A percentile compares a stretch with the other conserved stretches of the same genome.
These are phyloP conservation scores for Meyerozyma smithsonii DNA, from an alignment of 1,139 yeast species.

Conservation along the genomic window DNA sequence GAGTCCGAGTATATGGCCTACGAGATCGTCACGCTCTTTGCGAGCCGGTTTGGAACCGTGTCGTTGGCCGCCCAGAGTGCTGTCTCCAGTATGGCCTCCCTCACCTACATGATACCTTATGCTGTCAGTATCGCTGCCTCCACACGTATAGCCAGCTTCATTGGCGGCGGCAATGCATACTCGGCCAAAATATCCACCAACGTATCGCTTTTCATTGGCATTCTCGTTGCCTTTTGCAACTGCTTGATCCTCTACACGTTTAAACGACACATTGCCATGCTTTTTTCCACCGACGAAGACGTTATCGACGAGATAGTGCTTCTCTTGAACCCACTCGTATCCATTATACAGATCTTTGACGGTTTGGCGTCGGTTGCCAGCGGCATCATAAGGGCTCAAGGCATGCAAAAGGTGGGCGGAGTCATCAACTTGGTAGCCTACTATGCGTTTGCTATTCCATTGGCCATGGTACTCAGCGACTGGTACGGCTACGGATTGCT, in stretches of 20 bases:
- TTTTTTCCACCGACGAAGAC: constrained; percentile 67
- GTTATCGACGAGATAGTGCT: constrained; percentile 47
- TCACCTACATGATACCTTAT: constrained; percentile 83
- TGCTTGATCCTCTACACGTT: constrained; percentile 49
- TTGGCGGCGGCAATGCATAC: constrained; percentile 69
- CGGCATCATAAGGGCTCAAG: constrained; percentile 83
- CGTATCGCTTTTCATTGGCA: constrained; percentile 58
- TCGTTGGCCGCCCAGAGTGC: constrained; percentile 89
- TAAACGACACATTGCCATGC: constrained; percentile 51
- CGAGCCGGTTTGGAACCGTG: constrained; percentile 76
- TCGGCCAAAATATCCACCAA: constrained; percentile 62
- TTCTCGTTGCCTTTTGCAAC: constrained; percentile 54
- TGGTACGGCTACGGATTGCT: constrained; percentile 44
- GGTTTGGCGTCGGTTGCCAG: constrained; percentile 80
- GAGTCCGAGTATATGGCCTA: constrained; percentile 73
- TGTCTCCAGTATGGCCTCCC: constrained; percentile 72
- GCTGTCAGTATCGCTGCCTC: constrained; percentile 85
- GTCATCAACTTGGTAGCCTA: constrained; percentile 70
- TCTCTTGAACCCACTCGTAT: constrained; percentile 64
- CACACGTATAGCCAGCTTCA: constrained; percentile 81
- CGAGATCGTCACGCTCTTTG: constrained; percentile 65
- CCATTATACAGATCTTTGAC: constrained; percentile 72
- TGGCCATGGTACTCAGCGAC: constrained; percentile 63
- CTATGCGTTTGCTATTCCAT: constrained; percentile 58
- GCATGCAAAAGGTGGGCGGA: constrained; percentile 82